Conservation (phyloP, 2,329 filamentous ascomycete genomes). For the Amauroascus verrucosus region DNA sequence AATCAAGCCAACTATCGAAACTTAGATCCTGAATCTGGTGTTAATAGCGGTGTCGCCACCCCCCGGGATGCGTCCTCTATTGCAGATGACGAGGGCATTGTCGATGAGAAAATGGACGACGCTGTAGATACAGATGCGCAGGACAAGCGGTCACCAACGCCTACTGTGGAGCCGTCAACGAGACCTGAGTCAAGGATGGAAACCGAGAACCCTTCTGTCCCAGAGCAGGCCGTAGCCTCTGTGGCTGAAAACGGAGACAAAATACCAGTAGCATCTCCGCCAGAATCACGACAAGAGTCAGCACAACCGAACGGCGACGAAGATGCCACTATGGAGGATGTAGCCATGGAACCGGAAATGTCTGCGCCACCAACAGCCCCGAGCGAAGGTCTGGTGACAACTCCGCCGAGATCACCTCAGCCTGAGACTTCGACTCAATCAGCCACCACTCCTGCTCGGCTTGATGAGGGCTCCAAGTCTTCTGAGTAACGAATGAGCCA, state of each 20-base stretch:
- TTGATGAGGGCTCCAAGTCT: constrained; percentile 3
- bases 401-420: constrained; percentile 21
- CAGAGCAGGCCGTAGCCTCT: constrained; percentile 23
- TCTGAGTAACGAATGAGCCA: constrained; percentile 1
- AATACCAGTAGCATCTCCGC: constrained; percentile 23
- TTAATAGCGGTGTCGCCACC: constrained; percentile 43
- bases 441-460: not conserved
- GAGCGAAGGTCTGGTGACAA: constrained; percentile 18
- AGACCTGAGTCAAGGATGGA: constrained; percentile 17
- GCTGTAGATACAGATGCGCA: constrained; percentile 29
- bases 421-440: constrained; percentile 11
- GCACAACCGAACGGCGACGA: constrained; percentile 23
- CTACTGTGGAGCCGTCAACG: constrained; percentile 23
- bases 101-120: constrained; percentile 35
- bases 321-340: constrained; percentile 35
- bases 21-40: constrained; percentile 45
- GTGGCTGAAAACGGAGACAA: constrained; percentile 22
- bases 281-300: constrained; percentile 25
- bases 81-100: constrained; percentile 37
- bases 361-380: constrained; percentile 15
- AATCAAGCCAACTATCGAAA: constrained; percentile 55
- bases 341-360: constrained; percentile 14
- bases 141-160: constrained; percentile 24
- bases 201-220: constrained; percentile 25
- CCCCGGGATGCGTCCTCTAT: constrained; percentile 35